These are phyloP conservation scores for Morella rubra DNA, from an alignment of 306 rosid species.

Conservation along the genomic window DNA sequence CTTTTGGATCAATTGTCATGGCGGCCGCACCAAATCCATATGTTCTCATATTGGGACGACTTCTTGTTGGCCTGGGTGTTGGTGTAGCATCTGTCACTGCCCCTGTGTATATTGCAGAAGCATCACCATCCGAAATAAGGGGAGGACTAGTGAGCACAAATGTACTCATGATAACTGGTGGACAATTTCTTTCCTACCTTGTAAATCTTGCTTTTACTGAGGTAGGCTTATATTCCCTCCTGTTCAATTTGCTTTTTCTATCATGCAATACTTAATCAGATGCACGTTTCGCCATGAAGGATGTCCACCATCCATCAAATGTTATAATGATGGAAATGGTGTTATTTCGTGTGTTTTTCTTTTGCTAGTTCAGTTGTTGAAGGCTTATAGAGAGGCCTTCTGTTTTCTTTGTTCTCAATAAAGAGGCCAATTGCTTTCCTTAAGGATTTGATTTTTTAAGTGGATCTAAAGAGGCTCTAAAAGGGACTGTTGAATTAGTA, in stretches of 20 bases:
- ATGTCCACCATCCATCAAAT: conserved; percentile 1
- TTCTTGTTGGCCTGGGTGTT: conserved; percentile 70
- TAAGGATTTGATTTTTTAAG: not conserved
- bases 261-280: not conserved
- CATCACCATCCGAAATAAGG: conserved; percentile 89
- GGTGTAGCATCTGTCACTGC: conserved; percentile 87
- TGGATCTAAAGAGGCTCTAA: not conserved
- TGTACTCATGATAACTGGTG: conserved; percentile 79
- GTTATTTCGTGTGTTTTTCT: not conserved
- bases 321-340: not conserved
- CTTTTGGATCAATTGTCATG: conserved; percentile 64
- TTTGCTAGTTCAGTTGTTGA: not conserved
- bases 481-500: not conserved
- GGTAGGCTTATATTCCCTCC: conserved; percentile 42
- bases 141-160: conserved; percentile 78
- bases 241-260: conserved; percentile 7
- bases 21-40: conserved; percentile 70
- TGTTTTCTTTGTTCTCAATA: not conserved
- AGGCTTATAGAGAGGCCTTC: not conserved
- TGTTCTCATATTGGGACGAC: conserved; percentile 71
- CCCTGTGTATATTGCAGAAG: conserved; percentile 88
- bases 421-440: not conserved
- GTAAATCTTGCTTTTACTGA: conserved; percentile 70
- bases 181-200: conserved; percentile 78
- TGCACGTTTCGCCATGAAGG: not conserved